Conservation (phyloP, 495 filamentous ascomycete species). For the Tuber aestivum region DNA sequence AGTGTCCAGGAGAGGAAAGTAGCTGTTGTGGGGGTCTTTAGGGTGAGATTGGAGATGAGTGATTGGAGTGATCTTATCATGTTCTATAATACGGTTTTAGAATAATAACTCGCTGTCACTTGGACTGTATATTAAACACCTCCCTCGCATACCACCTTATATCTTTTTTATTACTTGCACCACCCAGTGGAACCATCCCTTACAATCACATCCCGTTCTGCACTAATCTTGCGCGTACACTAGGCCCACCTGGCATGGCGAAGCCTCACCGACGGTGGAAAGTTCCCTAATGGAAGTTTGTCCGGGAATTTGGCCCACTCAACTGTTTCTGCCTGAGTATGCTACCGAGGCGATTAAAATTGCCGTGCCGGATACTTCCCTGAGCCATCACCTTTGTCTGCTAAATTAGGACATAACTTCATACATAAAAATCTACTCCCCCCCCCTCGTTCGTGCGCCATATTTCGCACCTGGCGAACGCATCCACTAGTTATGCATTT, state of each 20-base stretch:
- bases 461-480: not conserved
- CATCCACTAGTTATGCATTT: not conserved
- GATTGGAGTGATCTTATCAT: no score
- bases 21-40: no score
- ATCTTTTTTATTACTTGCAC: not conserved
- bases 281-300: not conserved
- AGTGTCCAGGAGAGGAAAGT: no score
- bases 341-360: not conserved
- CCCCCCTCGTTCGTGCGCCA: not conserved
- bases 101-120: no score
- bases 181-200: not conserved
- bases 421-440: not conserved
- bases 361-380: not conserved
- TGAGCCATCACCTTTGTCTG: not conserved
- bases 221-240: not conserved
- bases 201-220: not conserved
- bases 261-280: not conserved
- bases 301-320: not conserved
- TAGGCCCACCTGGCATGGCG: no score
- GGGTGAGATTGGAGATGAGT: no score
- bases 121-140: no score
- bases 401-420: not conserved
- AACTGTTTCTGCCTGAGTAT: not conserved
- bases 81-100: no score
- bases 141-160: not conserved